Evolutionary conservation across 768 basidiomycete genomes (phyloP).

Genomic region (Podaxis sp.): DNA sequence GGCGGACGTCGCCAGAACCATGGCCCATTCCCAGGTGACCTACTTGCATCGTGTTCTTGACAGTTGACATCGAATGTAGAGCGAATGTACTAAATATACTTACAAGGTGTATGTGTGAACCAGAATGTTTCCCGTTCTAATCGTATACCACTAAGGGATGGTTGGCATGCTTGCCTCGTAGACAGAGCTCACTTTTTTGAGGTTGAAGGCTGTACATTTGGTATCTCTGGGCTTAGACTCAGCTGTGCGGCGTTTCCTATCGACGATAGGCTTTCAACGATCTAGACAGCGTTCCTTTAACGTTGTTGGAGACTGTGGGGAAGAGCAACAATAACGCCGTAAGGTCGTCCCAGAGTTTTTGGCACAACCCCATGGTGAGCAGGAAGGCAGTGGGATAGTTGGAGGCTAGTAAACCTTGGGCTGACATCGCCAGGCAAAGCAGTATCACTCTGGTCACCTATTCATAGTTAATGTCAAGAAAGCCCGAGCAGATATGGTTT

Average conservation of each 20-base stretch:
- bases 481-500: not conserved
- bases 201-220: not conserved
- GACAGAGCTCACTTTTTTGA: not conserved
- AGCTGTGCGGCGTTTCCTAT: not conserved
- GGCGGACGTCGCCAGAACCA: not conserved
- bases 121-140: not conserved
- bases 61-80: constrained; percentile 10
- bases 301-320: not conserved
- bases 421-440: not conserved
- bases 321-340: not conserved
- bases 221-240: not conserved
- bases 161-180: not conserved
- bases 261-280: not conserved
- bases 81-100: not conserved
- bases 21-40: not conserved
- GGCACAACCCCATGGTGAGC: constrained; percentile 6
- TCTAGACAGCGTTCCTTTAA: no score
- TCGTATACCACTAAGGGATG: not conserved
- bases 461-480: constrained; percentile 2
- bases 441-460: constrained; percentile 10
- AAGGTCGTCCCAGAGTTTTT: not conserved
- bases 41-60: constrained; percentile 1
- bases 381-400: not conserved
- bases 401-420: not conserved
- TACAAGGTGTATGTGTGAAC: not conserved